phyloP scores from a whole-genome alignment of 2,329 filamentous ascomycete genomes.

The Penicillium olsonii region DNA sequence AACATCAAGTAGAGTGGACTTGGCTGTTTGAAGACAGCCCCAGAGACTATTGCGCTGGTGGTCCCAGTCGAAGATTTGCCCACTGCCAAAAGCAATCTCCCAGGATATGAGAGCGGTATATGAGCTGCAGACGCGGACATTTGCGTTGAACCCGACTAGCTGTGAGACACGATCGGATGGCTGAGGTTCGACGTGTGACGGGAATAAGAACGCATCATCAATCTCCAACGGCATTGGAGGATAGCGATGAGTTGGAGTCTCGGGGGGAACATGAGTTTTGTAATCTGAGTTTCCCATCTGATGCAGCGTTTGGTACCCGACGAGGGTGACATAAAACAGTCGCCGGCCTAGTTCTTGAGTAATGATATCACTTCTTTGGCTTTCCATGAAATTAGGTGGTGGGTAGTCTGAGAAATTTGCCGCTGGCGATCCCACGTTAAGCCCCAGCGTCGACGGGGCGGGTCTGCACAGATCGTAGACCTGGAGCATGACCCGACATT shows the following conservation, averaged over 20 bases:
- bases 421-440: conserved; percentile 24
- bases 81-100: conserved; percentile 79
- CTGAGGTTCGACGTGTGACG: conserved; percentile 69
- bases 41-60: conserved; percentile 74
- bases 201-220: conserved; percentile 78
- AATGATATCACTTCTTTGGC: conserved; percentile 34
- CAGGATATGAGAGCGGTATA: conserved; percentile 78
- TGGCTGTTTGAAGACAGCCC: conserved; percentile 69
- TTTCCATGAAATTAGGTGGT: conserved; percentile 17
- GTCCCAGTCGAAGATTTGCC: conserved; percentile 72
- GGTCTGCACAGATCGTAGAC: conserved; percentile 41
- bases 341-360: conserved; percentile 55
- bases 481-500: conserved; percentile 46
- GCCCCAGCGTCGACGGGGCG: conserved; percentile 14
- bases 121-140: conserved; percentile 74
- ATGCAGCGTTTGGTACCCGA: conserved; percentile 74
- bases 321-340: conserved; percentile 80
- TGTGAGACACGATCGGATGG: conserved; percentile 68
- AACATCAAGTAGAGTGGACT: conserved; percentile 66
- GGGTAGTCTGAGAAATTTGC: conserved; percentile 23
- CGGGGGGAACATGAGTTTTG: conserved; percentile 73
- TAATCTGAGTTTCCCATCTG: conserved; percentile 73
- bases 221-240: conserved; percentile 79
- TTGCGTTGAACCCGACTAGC: conserved; percentile 78
- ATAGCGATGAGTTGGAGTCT: conserved; percentile 73